Evolutionary conservation across 2,329 filamentous ascomycete species (phyloP).

Genomic region (Penicillium crustosum): DNA sequence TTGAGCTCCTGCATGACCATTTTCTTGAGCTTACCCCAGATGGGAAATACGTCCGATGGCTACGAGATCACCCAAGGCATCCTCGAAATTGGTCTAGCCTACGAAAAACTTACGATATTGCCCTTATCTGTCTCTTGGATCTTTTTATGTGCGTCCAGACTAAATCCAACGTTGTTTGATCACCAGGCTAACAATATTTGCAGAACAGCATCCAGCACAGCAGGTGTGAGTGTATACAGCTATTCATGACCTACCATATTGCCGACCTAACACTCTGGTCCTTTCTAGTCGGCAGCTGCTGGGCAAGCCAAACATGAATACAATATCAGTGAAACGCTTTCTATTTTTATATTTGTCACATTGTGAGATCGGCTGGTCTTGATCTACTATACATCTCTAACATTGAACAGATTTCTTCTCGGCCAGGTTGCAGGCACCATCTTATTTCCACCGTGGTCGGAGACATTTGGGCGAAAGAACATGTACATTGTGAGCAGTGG

Average conservation of each 20-base stretch:
- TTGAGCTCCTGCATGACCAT: constrained; percentile 24
- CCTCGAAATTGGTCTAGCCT: constrained; percentile 34
- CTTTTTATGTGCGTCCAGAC: constrained; percentile 32
- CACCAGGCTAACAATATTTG: constrained; percentile 11
- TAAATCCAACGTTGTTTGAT: no score
- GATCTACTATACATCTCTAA: constrained; percentile 1
- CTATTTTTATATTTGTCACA: constrained; percentile 36
- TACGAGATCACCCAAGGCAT: constrained; percentile 29
- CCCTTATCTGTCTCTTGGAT: constrained; percentile 32
- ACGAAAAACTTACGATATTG: constrained; percentile 32
- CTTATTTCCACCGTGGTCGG: constrained; percentile 39
- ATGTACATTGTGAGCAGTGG: constrained; percentile 35
- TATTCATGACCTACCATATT: neutral
- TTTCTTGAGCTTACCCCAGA: constrained; percentile 33
- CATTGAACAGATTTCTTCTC: constrained; percentile 32
- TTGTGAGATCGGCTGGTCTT: constrained; percentile 17
- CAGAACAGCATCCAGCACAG: constrained; percentile 39
- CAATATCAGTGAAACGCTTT: constrained; percentile 24
- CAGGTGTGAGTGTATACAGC: constrained; percentile 29
- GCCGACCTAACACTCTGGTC: neutral
- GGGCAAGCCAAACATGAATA: constrained; percentile 30
- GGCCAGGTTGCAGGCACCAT: constrained; percentile 37
- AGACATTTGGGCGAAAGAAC: constrained; percentile 41
- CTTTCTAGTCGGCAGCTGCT: constrained; percentile 31
- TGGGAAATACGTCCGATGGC: constrained; percentile 34